Evolutionary conservation across 768 basidiomycete genomes (phyloP).

Genomic region (Tubosaeta sp.): DNA sequence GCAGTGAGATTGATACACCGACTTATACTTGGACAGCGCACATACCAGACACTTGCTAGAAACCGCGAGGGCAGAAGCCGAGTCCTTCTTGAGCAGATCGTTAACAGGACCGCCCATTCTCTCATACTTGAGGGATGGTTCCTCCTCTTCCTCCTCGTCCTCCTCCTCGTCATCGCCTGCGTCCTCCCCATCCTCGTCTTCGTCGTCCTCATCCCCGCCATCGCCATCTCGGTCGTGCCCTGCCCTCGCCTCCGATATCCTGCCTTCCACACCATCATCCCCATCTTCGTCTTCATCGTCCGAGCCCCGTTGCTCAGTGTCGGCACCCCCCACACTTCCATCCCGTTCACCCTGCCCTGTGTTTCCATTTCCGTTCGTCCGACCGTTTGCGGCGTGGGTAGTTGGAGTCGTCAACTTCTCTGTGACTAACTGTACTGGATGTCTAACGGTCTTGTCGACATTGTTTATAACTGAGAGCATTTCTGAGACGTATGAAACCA

Average conservation of each 20-base stretch:
- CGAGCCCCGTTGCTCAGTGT: constrained; percentile 2
- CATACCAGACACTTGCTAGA: constrained; percentile 69
- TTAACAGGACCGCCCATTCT: constrained; percentile 67
- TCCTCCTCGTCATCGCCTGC: constrained; percentile 25
- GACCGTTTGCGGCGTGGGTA: constrained; percentile 1
- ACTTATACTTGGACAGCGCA: neutral
- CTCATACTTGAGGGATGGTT: constrained; percentile 89
- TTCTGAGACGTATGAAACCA: neutral
- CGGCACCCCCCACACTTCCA: constrained; percentile 6
- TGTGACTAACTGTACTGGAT: neutral
- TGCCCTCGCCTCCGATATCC: neutral
- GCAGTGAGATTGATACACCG: neutral
- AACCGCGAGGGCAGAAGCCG: constrained; percentile 77
- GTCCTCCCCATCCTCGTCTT: constrained; percentile 19
- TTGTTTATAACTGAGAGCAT: constrained; percentile 6
- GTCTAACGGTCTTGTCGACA: neutral
- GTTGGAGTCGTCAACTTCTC: neutral
- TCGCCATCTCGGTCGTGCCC: constrained; percentile 1
- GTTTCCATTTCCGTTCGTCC: constrained; percentile 19
- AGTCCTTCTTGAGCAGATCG: constrained; percentile 83
- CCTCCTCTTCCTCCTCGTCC: constrained; percentile 73
- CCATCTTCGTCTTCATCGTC: constrained; percentile 5
- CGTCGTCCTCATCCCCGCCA: constrained; percentile 12
- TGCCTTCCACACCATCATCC: constrained; percentile 1
- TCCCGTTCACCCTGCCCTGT: neutral